These are phyloP conservation scores for Eutypella sp. DNA, from an alignment of 2,329 filamentous ascomycete species.

Conservation along the genomic window DNA sequence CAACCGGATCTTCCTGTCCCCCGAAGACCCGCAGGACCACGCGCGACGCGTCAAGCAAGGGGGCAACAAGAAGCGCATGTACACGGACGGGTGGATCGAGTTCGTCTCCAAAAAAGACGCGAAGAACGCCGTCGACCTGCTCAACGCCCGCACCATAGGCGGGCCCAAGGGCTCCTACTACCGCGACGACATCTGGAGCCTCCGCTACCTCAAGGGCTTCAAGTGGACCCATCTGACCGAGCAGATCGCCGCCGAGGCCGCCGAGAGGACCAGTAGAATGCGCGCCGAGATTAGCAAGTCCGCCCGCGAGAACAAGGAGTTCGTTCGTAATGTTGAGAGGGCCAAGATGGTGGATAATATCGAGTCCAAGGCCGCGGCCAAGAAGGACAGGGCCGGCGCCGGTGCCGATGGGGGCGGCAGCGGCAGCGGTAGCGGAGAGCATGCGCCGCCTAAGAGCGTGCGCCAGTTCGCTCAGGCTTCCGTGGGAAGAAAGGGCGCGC, in stretches of 20 bases:
- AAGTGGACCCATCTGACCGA: conserved; percentile 73
- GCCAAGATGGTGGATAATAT: conserved; percentile 77
- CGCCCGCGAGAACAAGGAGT: conserved; percentile 75
- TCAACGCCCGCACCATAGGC: conserved; percentile 74
- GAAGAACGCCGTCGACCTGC: conserved; percentile 67
- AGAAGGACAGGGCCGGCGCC: conserved; percentile 27
- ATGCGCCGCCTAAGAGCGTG: conserved; percentile 11
- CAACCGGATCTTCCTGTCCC: conserved; percentile 68
- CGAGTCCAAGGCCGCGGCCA: conserved; percentile 52
- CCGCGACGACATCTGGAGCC: conserved; percentile 81
- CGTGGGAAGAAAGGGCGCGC: conserved; percentile 20
- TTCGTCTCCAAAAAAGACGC: conserved; percentile 72
- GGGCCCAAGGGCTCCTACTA: conserved; percentile 82
- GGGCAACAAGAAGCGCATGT: conserved; percentile 80
- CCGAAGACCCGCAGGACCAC: conserved; percentile 65
- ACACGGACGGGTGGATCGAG: conserved; percentile 82
- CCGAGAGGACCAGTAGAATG: conserved; percentile 70
- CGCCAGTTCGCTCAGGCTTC: conserved; percentile 26
- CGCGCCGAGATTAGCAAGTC: conserved; percentile 72
- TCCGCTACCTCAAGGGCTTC: conserved; percentile 76
- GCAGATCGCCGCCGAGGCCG: conserved; percentile 77
- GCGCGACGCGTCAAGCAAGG: conserved; percentile 63
- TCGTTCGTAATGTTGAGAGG: conserved; percentile 72
- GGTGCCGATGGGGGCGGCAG: not conserved
- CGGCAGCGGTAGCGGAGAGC: too few species aligned